phyloP scores from a whole-genome alignment of 768 basidiomycete species.

The Podaxis sp. region DNA sequence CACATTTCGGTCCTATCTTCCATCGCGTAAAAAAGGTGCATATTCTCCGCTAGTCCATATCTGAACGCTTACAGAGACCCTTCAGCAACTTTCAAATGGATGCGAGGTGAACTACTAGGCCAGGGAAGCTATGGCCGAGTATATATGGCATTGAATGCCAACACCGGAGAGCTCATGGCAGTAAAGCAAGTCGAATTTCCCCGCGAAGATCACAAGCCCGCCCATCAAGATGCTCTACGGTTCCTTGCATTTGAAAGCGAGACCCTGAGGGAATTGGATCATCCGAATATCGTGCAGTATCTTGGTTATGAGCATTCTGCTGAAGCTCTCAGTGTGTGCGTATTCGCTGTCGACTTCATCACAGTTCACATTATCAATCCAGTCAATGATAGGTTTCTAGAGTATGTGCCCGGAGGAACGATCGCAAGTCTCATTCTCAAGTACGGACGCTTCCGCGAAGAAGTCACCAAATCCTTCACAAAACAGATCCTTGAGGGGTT shows the following conservation, averaged over 20 bases:
- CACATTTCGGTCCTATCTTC: background rate
- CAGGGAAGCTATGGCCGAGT: slow-evolving; percentile 93
- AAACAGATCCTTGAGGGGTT: slow-evolving; percentile 84
- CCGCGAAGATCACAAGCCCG: slow-evolving; percentile 62
- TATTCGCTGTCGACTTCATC: background rate
- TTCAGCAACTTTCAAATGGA: slow-evolving; percentile 81
- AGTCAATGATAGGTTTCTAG: slow-evolving; percentile 67
- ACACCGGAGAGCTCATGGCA: slow-evolving; percentile 90
- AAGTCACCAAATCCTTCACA: slow-evolving; percentile 84
- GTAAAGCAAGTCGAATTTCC: slow-evolving; percentile 96
- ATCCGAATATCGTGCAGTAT: slow-evolving; percentile 91
- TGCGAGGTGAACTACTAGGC: slow-evolving; percentile 89
- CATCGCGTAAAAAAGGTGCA: slow-evolving; percentile 9
- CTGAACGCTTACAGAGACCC: background rate
- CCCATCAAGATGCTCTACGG: slow-evolving; percentile 69
- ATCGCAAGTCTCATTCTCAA: slow-evolving; percentile 75
- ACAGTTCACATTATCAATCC: slow-evolving; percentile 2
- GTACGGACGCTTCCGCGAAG: slow-evolving; percentile 80
- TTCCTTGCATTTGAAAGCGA: slow-evolving; percentile 86
- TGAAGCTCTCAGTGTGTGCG: slow-evolving; percentile 78
- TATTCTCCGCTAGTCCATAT: background rate
- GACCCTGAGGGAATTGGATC: slow-evolving; percentile 84
- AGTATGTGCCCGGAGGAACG: slow-evolving; percentile 96
- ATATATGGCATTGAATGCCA: slow-evolving; percentile 88
- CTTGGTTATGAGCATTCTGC: slow-evolving; percentile 83